These are phyloP conservation scores for Millerozyma miso DNA, from an alignment of 805 yeast genomes.

Conservation along the genomic window DNA sequence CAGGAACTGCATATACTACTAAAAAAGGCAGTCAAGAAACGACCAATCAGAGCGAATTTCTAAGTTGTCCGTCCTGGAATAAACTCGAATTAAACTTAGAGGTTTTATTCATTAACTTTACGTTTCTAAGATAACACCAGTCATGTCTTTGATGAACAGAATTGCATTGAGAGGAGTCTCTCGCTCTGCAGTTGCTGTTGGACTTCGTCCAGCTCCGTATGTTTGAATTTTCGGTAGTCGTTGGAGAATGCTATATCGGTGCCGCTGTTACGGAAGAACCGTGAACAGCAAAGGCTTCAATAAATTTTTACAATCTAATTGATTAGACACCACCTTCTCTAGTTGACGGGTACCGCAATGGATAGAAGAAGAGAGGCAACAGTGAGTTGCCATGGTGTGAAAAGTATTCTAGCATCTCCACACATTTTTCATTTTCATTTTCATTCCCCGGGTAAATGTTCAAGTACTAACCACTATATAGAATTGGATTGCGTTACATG, in stretches of 20 bases:
- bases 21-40: constrained; percentile 24
- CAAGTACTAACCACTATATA: constrained; percentile 34
- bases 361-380: not conserved
- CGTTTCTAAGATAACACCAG: constrained; percentile 4
- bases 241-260: not conserved
- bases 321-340: no score
- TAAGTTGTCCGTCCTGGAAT: constrained; percentile 13
- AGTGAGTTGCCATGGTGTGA: not conserved
- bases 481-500: constrained; percentile 61
- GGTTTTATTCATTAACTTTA: not conserved
- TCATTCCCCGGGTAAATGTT: not conserved
- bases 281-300: not conserved
- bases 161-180: constrained; percentile 40
- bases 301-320: no score
- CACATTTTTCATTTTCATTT: no score
- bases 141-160: constrained; percentile 41
- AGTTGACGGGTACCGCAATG: not conserved
- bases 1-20: constrained; percentile 11
- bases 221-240: constrained; percentile 11
- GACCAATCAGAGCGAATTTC: constrained; percentile 29
- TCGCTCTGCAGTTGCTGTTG: constrained; percentile 38
- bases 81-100: not conserved
- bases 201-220: constrained; percentile 43
- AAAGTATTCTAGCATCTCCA: not conserved
- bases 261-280: not conserved